Evolutionary conservation across 371 early-diverging fungal genomes (phyloP).

Genomic region (Batkoa obscura): DNA sequence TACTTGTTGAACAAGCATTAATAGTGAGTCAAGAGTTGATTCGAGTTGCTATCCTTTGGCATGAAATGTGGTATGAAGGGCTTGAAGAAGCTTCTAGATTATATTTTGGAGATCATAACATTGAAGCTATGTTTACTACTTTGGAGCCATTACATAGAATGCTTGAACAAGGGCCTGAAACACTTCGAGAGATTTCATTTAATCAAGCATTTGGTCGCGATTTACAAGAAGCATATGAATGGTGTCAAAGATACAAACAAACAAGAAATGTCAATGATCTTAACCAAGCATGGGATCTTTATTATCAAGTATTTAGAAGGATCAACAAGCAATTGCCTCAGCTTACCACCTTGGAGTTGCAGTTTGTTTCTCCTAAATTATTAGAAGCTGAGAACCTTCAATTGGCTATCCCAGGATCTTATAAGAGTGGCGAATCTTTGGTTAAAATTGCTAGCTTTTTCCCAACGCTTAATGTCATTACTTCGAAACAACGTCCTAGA

Average conservation of each 20-base stretch:
- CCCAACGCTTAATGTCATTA: constrained; percentile 65
- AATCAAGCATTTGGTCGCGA: constrained; percentile 89
- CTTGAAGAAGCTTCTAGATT: constrained; percentile 78
- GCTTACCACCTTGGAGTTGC: constrained; percentile 65
- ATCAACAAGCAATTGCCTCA: constrained; percentile 72
- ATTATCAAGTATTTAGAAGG: constrained; percentile 70
- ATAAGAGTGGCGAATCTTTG: constrained; percentile 69
- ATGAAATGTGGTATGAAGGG: constrained; percentile 96
- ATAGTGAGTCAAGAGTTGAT: constrained; percentile 93
- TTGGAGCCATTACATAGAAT: constrained; percentile 79
- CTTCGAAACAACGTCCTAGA: constrained; percentile 91
- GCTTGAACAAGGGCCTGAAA: constrained; percentile 82
- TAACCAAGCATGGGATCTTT: constrained; percentile 91
- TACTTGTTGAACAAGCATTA: constrained; percentile 82
- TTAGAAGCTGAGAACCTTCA: constrained; percentile 69
- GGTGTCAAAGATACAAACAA: constrained; percentile 63
- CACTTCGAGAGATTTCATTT: constrained; percentile 84
- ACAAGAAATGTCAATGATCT: constrained; percentile 62
- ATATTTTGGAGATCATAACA: constrained; percentile 73
- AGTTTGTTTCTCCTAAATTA: constrained; percentile 81
- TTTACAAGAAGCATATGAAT: constrained; percentile 78
- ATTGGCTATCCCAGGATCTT: constrained; percentile 84
- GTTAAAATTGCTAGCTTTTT: constrained; percentile 73
- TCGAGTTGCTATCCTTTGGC: constrained; percentile 89
- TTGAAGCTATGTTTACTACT: constrained; percentile 80